Evolutionary conservation across 2,329 filamentous ascomycete genomes (phyloP).

Genomic region (Penicillium paneum): DNA sequence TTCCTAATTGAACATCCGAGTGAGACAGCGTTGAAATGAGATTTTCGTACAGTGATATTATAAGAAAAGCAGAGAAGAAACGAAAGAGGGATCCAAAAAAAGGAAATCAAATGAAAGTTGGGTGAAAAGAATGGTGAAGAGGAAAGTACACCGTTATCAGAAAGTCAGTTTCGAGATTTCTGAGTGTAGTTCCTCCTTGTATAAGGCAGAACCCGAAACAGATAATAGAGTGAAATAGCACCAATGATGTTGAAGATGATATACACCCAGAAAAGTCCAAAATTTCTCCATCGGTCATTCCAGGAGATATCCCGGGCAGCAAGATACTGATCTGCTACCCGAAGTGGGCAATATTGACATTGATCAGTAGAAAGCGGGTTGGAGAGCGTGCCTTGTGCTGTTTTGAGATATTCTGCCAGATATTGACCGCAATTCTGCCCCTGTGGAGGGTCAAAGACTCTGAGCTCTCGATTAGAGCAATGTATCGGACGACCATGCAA

Average conservation of each 20-base stretch:
- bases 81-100: neutral
- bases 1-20: no score
- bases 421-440: slow-evolving; percentile 12
- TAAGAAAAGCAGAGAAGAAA: neutral
- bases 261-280: neutral
- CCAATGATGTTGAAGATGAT: neutral
- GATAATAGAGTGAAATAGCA: neutral
- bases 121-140: neutral
- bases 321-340: neutral
- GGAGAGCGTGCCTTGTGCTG: slow-evolving; percentile 8
- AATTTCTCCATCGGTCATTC: neutral
- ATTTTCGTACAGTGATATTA: no score
- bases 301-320: neutral
- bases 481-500: slow-evolving; percentile 55
- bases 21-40: no score
- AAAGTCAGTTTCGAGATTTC: neutral
- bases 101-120: neutral
- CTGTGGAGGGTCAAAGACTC: slow-evolving; percentile 9
- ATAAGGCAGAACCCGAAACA: neutral
- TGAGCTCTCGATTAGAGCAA: slow-evolving; percentile 10
- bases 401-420: slow-evolving; percentile 6
- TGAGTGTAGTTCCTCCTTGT: neutral
- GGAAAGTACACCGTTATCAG: neutral
- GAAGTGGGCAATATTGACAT: neutral
- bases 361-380: neutral